Base-by-base conservation (phyloP, 768 basidiomycete genomes). In the Phlebiopsis gigantea region DNA sequence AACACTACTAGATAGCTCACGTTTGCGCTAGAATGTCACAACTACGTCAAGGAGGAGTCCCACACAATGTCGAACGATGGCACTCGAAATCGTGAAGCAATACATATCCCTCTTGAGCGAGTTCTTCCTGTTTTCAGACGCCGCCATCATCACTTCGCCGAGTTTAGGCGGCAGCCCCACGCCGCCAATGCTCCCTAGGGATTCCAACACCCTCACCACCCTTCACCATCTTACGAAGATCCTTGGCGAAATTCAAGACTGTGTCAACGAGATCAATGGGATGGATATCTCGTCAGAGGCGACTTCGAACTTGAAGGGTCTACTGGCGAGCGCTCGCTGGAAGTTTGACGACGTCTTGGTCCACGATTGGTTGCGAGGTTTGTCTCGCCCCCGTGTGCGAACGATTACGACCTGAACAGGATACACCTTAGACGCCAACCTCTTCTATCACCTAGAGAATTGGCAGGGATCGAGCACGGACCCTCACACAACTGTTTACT, bases 251-350 rank as follows among this genome's bases (percentile, higher is more conserved):
- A 77, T 98, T 5, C 86, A 88, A 63, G 97, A 98, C 55, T 87
- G 84, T 46, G 83, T 88, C 2, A 87, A 80, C 62, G 97, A 99
- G 63, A 68, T 96, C 26, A 81, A 81, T 46, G 78, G 75, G 6
- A 82, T 93, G 73, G 94, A 94, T 57, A 83, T 98, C 31, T 83
- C 86, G 1, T 77, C 75, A n/a, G 94, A 96, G 57, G 82, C 77
- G 4, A 72, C 77, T n/a, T 75, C 80, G 43, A 84, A 77, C 44
- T 66, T 97, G 55, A 89, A 82, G 67, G 82, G 77, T 59, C 72
- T 98, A 28, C 68, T 96, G 61, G 91, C 93, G 61, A 90, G 83
- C 57, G 80, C 83, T 9, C 81, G 88, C 66, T 96, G 96, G 93
- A 83, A 85, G 61, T 94, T 98, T 67, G 84, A 83, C 50, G 92